These are phyloP conservation scores for Alnus rubra DNA, from an alignment of 306 rosid species.

Conservation along the genomic window DNA sequence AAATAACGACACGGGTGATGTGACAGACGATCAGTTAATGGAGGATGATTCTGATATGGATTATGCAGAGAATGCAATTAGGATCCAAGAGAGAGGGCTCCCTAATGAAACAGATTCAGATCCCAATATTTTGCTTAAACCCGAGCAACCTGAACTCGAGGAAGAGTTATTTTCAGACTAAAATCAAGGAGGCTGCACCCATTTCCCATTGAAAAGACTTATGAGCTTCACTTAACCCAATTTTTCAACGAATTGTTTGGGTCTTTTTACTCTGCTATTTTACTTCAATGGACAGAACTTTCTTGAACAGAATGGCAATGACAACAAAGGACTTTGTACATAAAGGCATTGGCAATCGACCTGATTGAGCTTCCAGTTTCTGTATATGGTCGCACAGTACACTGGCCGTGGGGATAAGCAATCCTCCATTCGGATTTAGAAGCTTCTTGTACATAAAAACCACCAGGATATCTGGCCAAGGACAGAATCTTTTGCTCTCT, in stretches of 20 bases:
- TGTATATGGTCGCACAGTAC: not conserved
- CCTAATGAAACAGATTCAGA: slow-evolving; percentile 28
- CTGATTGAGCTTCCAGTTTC: slow-evolving; percentile 17
- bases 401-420: not conserved
- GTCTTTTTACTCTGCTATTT: not conserved
- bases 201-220: not conserved
- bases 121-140: slow-evolving; percentile 27
- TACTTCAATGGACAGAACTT: not conserved
- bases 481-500: not conserved
- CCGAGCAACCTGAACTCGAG: slow-evolving; percentile 47
- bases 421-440: slow-evolving; percentile 30
- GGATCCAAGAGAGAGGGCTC: slow-evolving; percentile 9
- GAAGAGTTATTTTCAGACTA: slow-evolving; percentile 77
- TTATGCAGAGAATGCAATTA: slow-evolving; percentile 37
- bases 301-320: not conserved
- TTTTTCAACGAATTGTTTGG: slow-evolving; percentile 17
- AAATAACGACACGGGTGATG: slow-evolving; percentile 23
- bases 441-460: slow-evolving; percentile 35
- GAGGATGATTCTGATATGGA: slow-evolving; percentile 57
- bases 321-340: slow-evolving; percentile 31
- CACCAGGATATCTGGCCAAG: not conserved
- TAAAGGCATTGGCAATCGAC: slow-evolving; percentile 20
- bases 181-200: not conserved
- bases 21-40: slow-evolving; percentile 31
- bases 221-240: slow-evolving; percentile 12